Evolutionary conservation across 805 yeast genomes (phyloP).

Genomic region (Candida ficus): DNA sequence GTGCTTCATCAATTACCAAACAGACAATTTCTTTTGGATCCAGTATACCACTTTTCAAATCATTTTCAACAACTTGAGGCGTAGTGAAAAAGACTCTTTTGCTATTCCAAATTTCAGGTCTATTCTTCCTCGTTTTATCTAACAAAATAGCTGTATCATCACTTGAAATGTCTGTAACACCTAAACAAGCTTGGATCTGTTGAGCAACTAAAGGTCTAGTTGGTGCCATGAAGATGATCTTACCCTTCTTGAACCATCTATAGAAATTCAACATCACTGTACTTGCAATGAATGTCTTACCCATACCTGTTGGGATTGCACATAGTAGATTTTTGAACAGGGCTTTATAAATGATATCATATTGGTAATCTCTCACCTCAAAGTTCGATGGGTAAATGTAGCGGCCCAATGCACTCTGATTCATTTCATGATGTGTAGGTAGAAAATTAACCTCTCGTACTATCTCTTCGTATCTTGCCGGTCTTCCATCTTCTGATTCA

Average conservation of each 20-base stretch:
- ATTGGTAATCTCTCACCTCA: conserved; percentile 84
- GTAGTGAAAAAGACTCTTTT: conserved; percentile 88
- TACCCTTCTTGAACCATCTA: conserved; percentile 77
- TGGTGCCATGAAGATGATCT: conserved; percentile 93
- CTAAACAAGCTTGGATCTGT: conserved; percentile 88
- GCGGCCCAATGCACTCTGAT: conserved; percentile 32
- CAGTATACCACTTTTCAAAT: conserved; percentile 65
- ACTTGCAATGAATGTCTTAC: conserved; percentile 94
- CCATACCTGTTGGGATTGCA: conserved; percentile 95
- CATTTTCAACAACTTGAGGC: conserved; percentile 95
- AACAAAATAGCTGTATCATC: conserved; percentile 74
- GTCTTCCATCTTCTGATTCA: conserved; percentile 9
- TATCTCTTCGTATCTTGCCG: conserved; percentile 32
- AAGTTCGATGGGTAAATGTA: conserved; percentile 84
- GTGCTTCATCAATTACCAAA: conserved; percentile 92
- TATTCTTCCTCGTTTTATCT: conserved; percentile 49
- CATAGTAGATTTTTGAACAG: conserved; percentile 72
- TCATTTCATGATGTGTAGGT: conserved; percentile 49
- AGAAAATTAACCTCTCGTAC: conserved; percentile 29
- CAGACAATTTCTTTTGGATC: conserved; percentile 73
- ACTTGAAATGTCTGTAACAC: conserved; percentile 78
- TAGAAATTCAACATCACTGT: conserved; percentile 87
- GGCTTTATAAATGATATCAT: conserved; percentile 68
- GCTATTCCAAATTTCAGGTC: conserved; percentile 72
- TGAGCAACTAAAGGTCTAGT: conserved; percentile 95